phyloP scores from a whole-genome alignment of 768 basidiomycete genomes.

The Trametes cinnabarina region DNA sequence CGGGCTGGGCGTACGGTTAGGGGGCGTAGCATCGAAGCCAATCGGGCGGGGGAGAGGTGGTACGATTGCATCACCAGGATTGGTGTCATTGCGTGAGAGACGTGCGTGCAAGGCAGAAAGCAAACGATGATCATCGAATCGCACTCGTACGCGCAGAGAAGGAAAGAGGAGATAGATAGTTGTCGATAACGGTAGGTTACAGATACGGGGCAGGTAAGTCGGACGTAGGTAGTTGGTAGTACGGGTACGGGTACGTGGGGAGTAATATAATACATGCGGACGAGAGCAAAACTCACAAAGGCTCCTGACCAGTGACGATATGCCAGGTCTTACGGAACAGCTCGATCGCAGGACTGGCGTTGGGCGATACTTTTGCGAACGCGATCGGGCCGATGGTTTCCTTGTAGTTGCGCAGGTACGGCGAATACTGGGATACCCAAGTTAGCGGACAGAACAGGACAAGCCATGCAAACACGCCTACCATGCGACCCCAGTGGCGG shows the following conservation, averaged over 20 bases:
- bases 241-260: not conserved
- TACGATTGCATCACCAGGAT: too few species aligned
- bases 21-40: not conserved
- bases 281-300: slow-evolving; percentile 18
- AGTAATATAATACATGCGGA: not conserved
- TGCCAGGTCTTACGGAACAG: slow-evolving; percentile 71
- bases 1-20: too few species aligned
- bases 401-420: slow-evolving; percentile 72
- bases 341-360: slow-evolving; percentile 53
- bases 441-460: not conserved
- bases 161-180: not conserved
- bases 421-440: slow-evolving; percentile 56
- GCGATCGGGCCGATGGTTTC: slow-evolving; percentile 70
- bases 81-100: not conserved
- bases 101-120: not conserved
- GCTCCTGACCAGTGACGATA: slow-evolving; percentile 61
- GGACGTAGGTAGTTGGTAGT: too few species aligned
- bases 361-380: slow-evolving; percentile 60
- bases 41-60: too few species aligned
- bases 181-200: not conserved
- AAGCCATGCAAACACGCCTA: slow-evolving; percentile 38
- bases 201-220: not conserved
- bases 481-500: slow-evolving; percentile 80
- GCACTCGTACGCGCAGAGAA: not conserved
- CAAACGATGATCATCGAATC: slow-evolving; percentile 4